phyloP scores from a whole-genome alignment of 129 eudicot genomes.

The Chrysanthemum seticuspe region DNA sequence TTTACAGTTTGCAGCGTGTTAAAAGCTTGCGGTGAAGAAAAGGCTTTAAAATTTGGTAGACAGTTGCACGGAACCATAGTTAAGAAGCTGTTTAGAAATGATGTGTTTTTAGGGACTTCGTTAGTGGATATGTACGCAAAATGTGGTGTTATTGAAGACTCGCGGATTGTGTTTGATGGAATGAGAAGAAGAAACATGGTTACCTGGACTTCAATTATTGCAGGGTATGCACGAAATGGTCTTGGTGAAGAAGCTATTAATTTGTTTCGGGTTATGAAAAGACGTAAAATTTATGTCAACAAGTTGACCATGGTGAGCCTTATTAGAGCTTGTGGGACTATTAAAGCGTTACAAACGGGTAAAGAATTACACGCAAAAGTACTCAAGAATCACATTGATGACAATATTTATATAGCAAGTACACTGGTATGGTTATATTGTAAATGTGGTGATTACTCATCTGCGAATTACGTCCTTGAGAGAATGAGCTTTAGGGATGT shows the following conservation, averaged over 20 bases:
- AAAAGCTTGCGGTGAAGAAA: constrained; percentile 85
- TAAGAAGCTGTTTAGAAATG: constrained; percentile 51
- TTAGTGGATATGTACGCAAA: constrained; percentile 90
- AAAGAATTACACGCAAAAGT: constrained; percentile 83
- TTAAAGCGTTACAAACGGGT: constrained; percentile 51
- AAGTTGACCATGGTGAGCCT: constrained; percentile 77
- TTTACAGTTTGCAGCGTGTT: constrained; percentile 71
- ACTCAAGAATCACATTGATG: constrained; percentile 49
- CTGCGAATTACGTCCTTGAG: constrained; percentile 57
- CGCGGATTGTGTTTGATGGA: constrained; percentile 62
- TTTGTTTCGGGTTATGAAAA: constrained; percentile 68
- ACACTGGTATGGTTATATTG: constrained; percentile 92
- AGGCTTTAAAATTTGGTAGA: constrained; percentile 59
- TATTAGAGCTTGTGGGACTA: constrained; percentile 73
- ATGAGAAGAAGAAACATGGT: constrained; percentile 79
- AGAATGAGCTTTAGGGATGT: constrained; percentile 73
- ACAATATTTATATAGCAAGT: constrained; percentile 69
- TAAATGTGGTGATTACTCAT: constrained; percentile 60
- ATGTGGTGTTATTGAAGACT: constrained; percentile 66
- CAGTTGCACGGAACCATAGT: constrained; percentile 64
- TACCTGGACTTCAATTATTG: constrained; percentile 85
- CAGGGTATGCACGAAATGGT: constrained; percentile 83
- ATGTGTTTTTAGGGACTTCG: constrained; percentile 65
- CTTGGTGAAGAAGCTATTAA: constrained; percentile 66
- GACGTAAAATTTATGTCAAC: constrained; percentile 58